Base-by-base conservation (phyloP, 768 basidiomycete genomes). In the Lentinula guzmanii region DNA sequence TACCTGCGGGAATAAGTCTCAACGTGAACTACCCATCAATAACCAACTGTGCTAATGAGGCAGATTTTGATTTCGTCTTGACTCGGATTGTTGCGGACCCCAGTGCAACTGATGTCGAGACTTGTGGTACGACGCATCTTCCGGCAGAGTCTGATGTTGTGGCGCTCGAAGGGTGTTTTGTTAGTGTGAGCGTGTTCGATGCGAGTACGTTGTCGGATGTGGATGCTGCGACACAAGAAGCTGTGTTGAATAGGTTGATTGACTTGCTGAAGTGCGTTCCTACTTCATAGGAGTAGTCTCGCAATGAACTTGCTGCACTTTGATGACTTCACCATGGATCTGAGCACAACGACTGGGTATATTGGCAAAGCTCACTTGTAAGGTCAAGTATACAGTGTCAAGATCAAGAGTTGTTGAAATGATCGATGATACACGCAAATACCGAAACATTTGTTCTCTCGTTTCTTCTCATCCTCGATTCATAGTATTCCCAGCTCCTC, bases 401-500 rank as follows among this genome's bases (percentile, higher is more conserved):
- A 28, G 28, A 28, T 28, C 28, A 28, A 28, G 28, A 28, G 28
- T 28, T 28, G 28, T 39, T 45, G n/a, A 45, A 18, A 45, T n/a
- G n/a, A 18, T 4, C 24, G 51, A 52, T 52, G 28, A 52, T 31
- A 52, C 51, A 52, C n/a, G 18, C 11, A 3, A 31, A 52, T 52
- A 52, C 34, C 3, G 28, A 28, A 28, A 28, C 28, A 28, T 28
- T 28, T 28, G 16, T 35, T 52, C 18, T 52, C 34, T 24, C 13
- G 24, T 16, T 11, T 52, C 21, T 16, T 28, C 18, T 82, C 72
- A 94, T 62, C 95, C 95, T 64, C 92, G 83, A 72, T 98, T 97
- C 90, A 96, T 94, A 10, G 89, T 96, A 71, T 99, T 99, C 3
- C 97, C 97, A n/a, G 90, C 90, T 1, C 97, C 97, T 68, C 80